These are phyloP conservation scores for Linum lewisii DNA, from an alignment of 345 rosid species.

Conservation along the genomic window DNA sequence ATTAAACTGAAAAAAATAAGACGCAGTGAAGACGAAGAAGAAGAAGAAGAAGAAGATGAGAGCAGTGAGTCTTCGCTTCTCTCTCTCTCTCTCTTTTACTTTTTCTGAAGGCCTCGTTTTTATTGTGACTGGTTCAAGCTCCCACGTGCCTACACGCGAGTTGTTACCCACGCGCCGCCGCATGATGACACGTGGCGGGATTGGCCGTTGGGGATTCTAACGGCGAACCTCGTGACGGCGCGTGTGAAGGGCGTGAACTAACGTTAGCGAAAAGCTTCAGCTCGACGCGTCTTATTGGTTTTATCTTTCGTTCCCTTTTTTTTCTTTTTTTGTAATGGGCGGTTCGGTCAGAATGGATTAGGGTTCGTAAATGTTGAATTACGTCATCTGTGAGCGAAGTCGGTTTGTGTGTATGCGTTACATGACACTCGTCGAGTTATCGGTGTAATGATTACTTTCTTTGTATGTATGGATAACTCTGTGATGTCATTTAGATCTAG, in stretches of 20 bases:
- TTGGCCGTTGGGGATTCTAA: neutral
- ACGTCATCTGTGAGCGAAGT: no score
- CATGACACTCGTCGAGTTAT: no score
- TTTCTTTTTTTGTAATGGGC: neutral
- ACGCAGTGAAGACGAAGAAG: conserved; percentile 3
- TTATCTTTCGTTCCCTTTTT: neutral
- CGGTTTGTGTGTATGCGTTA: no score
- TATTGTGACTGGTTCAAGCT: conserved; percentile 2
- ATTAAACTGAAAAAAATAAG: neutral
- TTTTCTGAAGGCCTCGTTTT: conserved; percentile 8
- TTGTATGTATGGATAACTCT: no score
- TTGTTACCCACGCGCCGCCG: neutral
- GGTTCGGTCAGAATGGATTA: no score
- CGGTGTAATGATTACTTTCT: no score
- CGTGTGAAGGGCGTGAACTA: neutral
- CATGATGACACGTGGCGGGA: neutral
- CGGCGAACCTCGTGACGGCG: neutral
- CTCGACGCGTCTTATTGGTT: conserved; percentile 3
- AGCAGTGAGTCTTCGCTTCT: neutral
- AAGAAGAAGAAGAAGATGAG: neutral
- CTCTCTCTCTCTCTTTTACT: neutral
- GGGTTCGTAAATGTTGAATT: no score
- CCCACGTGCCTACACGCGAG: neutral
- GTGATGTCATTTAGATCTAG: no score
- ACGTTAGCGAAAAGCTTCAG: neutral